Evolutionary conservation across 2,329 filamentous ascomycete species (phyloP).

Genomic region (Fusarium odoratissimum): DNA sequence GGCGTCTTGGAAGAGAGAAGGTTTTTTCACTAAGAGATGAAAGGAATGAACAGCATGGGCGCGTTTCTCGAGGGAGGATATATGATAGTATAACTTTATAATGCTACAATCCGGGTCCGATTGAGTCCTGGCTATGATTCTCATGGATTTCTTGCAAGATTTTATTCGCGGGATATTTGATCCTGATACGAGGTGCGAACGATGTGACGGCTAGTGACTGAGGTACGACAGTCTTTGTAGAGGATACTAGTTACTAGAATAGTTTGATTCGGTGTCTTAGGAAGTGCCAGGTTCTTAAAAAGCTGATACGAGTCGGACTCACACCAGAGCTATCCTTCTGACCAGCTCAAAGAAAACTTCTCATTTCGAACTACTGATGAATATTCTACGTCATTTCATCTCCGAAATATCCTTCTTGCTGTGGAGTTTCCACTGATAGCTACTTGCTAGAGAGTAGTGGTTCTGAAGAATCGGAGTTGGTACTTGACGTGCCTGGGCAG

Average conservation of each 20-base stretch:
- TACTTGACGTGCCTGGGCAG: slow-evolving; percentile 32
- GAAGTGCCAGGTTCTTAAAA: not conserved
- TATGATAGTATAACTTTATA: slow-evolving; percentile 45
- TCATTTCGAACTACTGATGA: not conserved
- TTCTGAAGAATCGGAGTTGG: slow-evolving; percentile 30
- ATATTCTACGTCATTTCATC: not conserved
- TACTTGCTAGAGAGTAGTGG: slow-evolving; percentile 36
- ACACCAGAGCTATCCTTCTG: not conserved
- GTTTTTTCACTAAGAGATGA: slow-evolving; percentile 7
- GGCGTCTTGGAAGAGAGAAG: slow-evolving; percentile 37
- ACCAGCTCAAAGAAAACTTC: not conserved
- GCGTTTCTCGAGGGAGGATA: slow-evolving; percentile 14
- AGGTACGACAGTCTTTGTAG: not conserved
- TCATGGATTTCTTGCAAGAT: slow-evolving; percentile 2
- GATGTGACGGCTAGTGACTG: not conserved
- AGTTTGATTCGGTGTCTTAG: not conserved
- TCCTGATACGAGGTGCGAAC: not conserved
- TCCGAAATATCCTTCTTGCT: slow-evolving; percentile 6
- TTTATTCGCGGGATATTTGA: not conserved
- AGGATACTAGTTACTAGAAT: not conserved
- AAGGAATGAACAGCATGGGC: slow-evolving; percentile 9
- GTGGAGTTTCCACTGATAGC: slow-evolving; percentile 41
- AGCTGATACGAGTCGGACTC: not conserved
- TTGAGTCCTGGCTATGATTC: slow-evolving; percentile 43
- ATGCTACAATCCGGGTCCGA: slow-evolving; percentile 41